phyloP scores from a whole-genome alignment of 2,329 filamentous ascomycete species.

The Exophiala sp. region DNA sequence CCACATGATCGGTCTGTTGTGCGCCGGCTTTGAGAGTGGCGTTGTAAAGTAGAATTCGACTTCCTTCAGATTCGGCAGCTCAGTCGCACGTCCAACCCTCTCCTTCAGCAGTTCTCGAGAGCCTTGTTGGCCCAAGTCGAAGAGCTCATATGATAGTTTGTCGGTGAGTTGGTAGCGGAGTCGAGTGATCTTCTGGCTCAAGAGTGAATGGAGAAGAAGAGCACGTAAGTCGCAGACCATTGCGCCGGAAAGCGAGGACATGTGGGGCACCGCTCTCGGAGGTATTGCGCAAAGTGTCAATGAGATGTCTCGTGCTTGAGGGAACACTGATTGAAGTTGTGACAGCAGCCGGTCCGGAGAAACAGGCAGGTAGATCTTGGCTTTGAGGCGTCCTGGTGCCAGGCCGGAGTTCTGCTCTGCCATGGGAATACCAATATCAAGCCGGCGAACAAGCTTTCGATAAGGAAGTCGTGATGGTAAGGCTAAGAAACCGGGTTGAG shows the following conservation, averaged over 20 bases:
- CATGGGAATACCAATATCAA: slow-evolving; percentile 2
- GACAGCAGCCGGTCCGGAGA: background rate
- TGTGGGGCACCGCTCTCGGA: background rate
- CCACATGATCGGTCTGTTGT: background rate
- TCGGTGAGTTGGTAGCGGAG: background rate
- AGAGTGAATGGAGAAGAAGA: slow-evolving; percentile 2
- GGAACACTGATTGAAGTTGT: background rate
- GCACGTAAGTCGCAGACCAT: background rate
- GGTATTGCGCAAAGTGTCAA: background rate
- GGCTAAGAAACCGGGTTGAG: background rate
- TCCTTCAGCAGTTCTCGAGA: background rate
- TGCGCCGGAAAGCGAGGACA: background rate
- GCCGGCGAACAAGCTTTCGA: background rate
- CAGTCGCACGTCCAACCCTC: background rate
- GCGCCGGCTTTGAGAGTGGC: slow-evolving; percentile 1
- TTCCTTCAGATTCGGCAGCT: slow-evolving; percentile 2
- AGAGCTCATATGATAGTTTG: background rate
- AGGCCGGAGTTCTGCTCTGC: background rate
- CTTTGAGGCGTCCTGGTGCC: background rate
- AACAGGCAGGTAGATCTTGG: slow-evolving; percentile 1
- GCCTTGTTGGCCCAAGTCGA: background rate
- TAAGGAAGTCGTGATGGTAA: slow-evolving; percentile 1
- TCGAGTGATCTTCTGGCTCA: slow-evolving; percentile 1
- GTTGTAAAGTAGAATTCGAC: slow-evolving; percentile 3
- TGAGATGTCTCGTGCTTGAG: background rate